Base-by-base conservation (phyloP, 1,284 basidiomycete species). In the Vanrija pseudolonga region DNA sequence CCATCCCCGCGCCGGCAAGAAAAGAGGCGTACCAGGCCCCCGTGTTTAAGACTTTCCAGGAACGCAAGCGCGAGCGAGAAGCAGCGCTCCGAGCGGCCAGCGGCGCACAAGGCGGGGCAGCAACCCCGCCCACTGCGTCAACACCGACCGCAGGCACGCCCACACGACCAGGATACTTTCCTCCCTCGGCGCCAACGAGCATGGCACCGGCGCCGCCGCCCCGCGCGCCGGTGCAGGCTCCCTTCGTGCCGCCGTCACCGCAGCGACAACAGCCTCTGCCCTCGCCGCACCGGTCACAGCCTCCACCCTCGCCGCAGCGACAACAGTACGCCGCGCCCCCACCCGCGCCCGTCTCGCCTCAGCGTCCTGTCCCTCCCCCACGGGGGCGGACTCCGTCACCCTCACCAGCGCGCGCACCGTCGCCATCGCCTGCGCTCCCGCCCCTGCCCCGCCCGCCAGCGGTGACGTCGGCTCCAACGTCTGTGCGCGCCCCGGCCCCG, bases 31-130 rank as follows among this genome's bases (percentile, higher is more conserved):
- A 75, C 53, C 68, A 63, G 12, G 54, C 71, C 4, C 74, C 74
- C 1, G 65, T 69, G 11, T 72, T 76, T 51, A 65, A 67, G 55
- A 74, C 74, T 3, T 76, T 74, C 49, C 71, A 73, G 55, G 71
- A 74, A 20, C 61, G 72, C 22, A 69, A 67, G 55, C 55, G 67
- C 26, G 72, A 68, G 28, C 71, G 69, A 40, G 71, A 74, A 43
- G 42, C 57, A 32, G 65, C 65, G 3, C 32, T 67, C 24, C 44
- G 55, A 20, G 61, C 63, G 9, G 56, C n/a, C 26, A 26, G 26
- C 60, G 3, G 55, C 56, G 48, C 37, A 5, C 7, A 37, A 11
- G 40, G 59, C n/a, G 39, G 39, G 3, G 39, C 39, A 3, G 39
- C n/a, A n/a, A 18, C 39, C n/a, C 32, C 32, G 32, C 32, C 32